These are phyloP conservation scores for Cercophora sp. DNA, from an alignment of 495 filamentous ascomycete species.

Conservation along the genomic window DNA sequence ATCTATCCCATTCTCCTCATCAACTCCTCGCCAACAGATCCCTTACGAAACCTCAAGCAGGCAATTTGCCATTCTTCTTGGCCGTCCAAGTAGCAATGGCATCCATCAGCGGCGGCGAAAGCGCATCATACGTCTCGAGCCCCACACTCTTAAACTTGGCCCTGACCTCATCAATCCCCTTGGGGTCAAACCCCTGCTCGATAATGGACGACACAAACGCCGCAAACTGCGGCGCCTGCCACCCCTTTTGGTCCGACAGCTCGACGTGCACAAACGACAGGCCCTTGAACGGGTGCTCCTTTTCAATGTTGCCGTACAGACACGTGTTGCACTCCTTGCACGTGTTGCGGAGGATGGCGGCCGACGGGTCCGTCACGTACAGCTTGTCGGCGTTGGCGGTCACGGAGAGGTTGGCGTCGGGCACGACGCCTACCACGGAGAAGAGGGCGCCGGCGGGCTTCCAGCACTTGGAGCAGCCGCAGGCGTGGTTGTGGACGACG, in stretches of 20 bases:
- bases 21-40: too few relatives aligned
- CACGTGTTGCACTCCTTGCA: slow-evolving; percentile 55
- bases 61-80: slow-evolving; percentile 37
- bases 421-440: slow-evolving; percentile 54
- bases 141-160: slow-evolving; percentile 44
- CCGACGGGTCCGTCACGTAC: slow-evolving; percentile 45
- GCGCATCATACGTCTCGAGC: slow-evolving; percentile 53
- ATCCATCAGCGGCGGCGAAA: slow-evolving; percentile 57
- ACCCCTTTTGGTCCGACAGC: slow-evolving; percentile 50
- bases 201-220: slow-evolving; percentile 59
- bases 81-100: slow-evolving; percentile 52
- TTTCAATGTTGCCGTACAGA: slow-evolving; percentile 57
- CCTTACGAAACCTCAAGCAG: too few relatives aligned
- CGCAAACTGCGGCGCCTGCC: slow-evolving; percentile 62
- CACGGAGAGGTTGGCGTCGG: slow-evolving; percentile 42
- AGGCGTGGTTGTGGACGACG: slow-evolving; percentile 61
- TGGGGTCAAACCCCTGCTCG: slow-evolving; percentile 56
- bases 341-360: slow-evolving; percentile 55
- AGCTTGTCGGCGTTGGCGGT: slow-evolving; percentile 52
- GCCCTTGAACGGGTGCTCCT: slow-evolving; percentile 58
- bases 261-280: slow-evolving; percentile 61
- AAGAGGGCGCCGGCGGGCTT: slow-evolving; percentile 56
- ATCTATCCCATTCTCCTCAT: too few relatives aligned
- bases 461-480: slow-evolving; percentile 65
- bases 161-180: slow-evolving; percentile 47